Percentiles rank a stretch among this genome's conserved stretches.
These are phyloP conservation scores for Magnolia changhungtana DNA, from an alignment of 164 flowering plant genomes.

Conservation along the genomic window DNA sequence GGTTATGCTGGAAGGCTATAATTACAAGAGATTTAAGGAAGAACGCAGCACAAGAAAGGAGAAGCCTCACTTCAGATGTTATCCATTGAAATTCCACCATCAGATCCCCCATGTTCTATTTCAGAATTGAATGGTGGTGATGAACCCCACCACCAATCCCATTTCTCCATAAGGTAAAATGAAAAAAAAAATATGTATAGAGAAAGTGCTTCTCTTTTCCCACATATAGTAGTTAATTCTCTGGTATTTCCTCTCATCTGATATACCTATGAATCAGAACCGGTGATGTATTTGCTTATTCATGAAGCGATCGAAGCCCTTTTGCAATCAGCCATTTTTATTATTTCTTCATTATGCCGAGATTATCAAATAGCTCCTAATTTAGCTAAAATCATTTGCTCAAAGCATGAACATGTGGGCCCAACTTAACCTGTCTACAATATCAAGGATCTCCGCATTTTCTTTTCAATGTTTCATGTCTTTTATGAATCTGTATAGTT, in stretches of 20 bases:
- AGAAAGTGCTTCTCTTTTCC: not conserved
- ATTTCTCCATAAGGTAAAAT: constrained; percentile 77
- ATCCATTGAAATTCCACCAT: constrained; percentile 43
- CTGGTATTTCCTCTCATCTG: not conserved
- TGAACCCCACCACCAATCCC: constrained; percentile 25
- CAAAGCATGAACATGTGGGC: no score
- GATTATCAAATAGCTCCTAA: no score
- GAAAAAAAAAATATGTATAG: no score
- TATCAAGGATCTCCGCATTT: not conserved
- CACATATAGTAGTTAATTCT: not conserved
- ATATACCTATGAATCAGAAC: constrained; percentile 18
- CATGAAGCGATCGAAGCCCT: not conserved
- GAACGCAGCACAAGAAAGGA: constrained; percentile 38
- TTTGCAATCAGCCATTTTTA: not conserved
- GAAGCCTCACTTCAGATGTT: constrained; percentile 77
- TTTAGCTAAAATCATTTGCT: no score
- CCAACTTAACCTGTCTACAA: no score
- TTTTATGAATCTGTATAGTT: not conserved
- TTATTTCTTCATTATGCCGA: not conserved
- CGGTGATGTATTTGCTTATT: constrained; percentile 5
- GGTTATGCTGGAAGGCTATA: constrained; percentile 60
- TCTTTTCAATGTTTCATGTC: not conserved
- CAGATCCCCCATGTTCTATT: constrained; percentile 57
- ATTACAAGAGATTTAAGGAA: constrained; percentile 31
- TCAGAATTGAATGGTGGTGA: constrained; percentile 33